These are phyloP conservation scores for Colletotrichum abscissum DNA, from an alignment of 2,329 filamentous ascomycete genomes.

Conservation along the genomic window DNA sequence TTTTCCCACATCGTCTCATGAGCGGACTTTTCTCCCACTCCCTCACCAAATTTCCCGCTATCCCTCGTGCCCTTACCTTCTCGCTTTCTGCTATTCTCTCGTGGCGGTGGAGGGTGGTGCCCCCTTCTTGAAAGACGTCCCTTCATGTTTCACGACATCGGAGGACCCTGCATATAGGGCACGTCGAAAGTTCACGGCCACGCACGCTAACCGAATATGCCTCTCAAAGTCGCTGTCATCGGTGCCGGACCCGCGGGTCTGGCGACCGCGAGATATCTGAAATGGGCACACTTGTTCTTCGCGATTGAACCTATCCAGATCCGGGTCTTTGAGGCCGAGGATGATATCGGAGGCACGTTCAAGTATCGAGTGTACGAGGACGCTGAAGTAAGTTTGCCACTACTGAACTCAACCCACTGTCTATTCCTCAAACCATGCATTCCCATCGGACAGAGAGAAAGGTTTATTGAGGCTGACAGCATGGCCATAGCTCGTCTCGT, in stretches of 20 bases:
- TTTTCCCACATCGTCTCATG: conserved; percentile 28
- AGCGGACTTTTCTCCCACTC: not conserved
- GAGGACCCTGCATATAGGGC: conserved; percentile 16
- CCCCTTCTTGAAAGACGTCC: not conserved
- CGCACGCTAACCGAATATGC: conserved; percentile 16
- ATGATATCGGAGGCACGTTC: conserved; percentile 59
- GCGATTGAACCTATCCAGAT: conserved; percentile 52
- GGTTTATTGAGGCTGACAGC: not conserved
- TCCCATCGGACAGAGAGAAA: not conserved
- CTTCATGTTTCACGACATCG: conserved; percentile 18
- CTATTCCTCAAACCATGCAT: not conserved
- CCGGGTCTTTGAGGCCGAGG: conserved; percentile 57
- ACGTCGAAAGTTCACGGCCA: not conserved
- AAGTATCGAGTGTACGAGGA: conserved; percentile 59
- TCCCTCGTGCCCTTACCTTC: not conserved
- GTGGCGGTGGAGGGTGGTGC: conserved; percentile 12
- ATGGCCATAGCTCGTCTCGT: conserved; percentile 51
- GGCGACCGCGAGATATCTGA: conserved; percentile 53
- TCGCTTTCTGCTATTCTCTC: not conserved
- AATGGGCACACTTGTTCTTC: conserved; percentile 53
- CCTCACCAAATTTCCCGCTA: not conserved
- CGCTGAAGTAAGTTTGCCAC: conserved; percentile 47
- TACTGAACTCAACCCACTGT: not conserved
- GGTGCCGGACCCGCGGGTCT: conserved; percentile 57
- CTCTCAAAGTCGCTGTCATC: conserved; percentile 50